Base-by-base conservation (phyloP, 805 yeast genomes). In the Brettanomyces custersianus region DNA sequence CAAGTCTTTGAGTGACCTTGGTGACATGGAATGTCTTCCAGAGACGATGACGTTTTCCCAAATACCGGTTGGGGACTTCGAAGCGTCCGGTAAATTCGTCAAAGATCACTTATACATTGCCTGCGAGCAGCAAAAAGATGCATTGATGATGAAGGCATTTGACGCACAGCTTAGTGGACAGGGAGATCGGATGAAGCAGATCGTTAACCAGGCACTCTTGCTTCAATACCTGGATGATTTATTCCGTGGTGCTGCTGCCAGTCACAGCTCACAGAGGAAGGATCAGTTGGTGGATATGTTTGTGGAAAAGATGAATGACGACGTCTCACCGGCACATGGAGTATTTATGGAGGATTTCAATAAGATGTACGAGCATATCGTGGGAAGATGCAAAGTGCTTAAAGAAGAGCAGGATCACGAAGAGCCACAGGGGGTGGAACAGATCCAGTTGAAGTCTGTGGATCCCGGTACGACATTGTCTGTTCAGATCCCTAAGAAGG, bases 61-160 rank as follows among this genome's bases (percentile, higher is more conserved):
- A 31, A 68, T 88, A 19, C 60, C 75, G 1, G 44, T 57, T 3
- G 60, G 62, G 15, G 67, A 80, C 32, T 63, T 74, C 29, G 49
- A 59, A n/a, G 55, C 60, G 36, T 65, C 79, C 46, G 69, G 76
- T 43, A 61, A 59, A 34, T 77, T 63, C 57, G 61, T 82, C 44
- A 62, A 67, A 31, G 54, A 52, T 54, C 84, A 80, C 56, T 74
- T 83, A 27, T 66, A 70, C 39, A 83, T 92, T 39, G 74, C 88
- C 34, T 74, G 75, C 4, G 86, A 80, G 44, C 77, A 78, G 42
- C 96, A 92, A 54, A 86, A 88, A 52, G 97, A 92, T 57, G 85
- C 95, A 0, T 72, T 92, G 40, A 66, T 88, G 54, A 88, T 90
- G 96, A 79, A 80, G 16, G 94, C 96, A 0, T 92, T 92, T 57